Percentiles rank a stretch among this genome's conserved stretches.
Evolutionary conservation across 2,329 filamentous ascomycete species (phyloP).

Genomic region (Blastomyces parvus): DNA sequence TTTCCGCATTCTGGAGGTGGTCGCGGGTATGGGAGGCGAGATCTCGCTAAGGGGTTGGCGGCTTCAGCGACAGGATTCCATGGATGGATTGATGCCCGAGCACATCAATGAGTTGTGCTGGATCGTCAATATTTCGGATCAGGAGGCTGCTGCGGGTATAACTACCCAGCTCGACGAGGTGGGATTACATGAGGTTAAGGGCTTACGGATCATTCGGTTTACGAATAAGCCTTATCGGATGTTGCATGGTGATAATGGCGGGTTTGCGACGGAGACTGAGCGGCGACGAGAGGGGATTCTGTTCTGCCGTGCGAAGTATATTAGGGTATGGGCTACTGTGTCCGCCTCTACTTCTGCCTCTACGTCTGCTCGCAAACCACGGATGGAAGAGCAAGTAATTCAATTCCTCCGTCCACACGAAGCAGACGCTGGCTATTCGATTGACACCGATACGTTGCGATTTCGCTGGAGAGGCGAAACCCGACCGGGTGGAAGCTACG

Average conservation of each 20-base stretch:
- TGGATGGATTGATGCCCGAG: constrained; percentile 30
- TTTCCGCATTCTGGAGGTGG: constrained; percentile 33
- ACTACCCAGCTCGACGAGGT: constrained; percentile 32
- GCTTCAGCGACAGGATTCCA: constrained; percentile 25
- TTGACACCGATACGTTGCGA: constrained; percentile 19
- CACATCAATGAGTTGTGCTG: constrained; percentile 40
- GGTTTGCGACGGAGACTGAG: constrained; percentile 18
- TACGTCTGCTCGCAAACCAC: not conserved
- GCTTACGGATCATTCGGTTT: constrained; percentile 38
- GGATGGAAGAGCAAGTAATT: constrained; percentile 19
- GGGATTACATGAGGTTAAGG: constrained; percentile 28
- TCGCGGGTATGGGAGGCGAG: constrained; percentile 14
- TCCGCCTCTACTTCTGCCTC: constrained; percentile 11
- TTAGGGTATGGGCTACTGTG: constrained; percentile 18
- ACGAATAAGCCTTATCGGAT: constrained; percentile 48
- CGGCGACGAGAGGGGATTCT: constrained; percentile 26
- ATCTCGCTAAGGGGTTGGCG: constrained; percentile 33
- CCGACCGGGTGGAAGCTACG: constrained; percentile 22
- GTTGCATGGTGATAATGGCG: constrained; percentile 21
- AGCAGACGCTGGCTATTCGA: constrained; percentile 20
- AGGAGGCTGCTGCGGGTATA: constrained; percentile 29
- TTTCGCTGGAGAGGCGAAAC: constrained; percentile 28
- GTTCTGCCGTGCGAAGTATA: constrained; percentile 28
- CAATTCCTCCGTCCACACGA: constrained; percentile 26
- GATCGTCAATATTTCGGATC: constrained; percentile 18